Conservation (phyloP, 441 rosid genomes). For the Breynia disticha region DNA sequence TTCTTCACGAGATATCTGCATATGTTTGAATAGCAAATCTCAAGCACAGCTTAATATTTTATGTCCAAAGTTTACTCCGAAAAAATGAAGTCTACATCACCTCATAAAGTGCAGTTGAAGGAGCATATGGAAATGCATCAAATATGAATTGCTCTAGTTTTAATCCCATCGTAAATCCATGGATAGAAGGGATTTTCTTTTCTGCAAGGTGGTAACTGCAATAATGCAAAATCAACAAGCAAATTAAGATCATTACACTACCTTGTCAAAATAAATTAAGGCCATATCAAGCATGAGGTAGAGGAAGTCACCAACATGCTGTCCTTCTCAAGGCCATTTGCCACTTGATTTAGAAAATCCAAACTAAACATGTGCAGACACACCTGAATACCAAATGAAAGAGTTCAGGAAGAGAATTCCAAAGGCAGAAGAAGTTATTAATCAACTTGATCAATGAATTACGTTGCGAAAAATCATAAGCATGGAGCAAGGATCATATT, state of each 20-base stretch:
- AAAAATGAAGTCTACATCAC: conserved; percentile 23
- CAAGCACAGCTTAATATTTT: neutral
- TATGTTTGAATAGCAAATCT: conserved; percentile 7
- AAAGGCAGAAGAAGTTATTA: neutral
- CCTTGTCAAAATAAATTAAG: no score
- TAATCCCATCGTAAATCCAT: conserved; percentile 63
- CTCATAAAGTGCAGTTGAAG: conserved; percentile 97
- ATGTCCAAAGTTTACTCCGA: neutral
- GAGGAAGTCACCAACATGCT: conserved; percentile 58
- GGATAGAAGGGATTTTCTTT: conserved; percentile 85
- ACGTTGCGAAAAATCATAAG: no score
- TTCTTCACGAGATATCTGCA: conserved; percentile 83
- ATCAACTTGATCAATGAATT: neutral
- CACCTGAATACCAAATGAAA: conserved; percentile 43
- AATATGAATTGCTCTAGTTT: conserved; percentile 96
- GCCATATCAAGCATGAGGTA: conserved; percentile 1
- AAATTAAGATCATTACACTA: conserved; percentile 9
- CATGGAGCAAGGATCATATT: neutral
- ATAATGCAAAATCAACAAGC: conserved; percentile 7
- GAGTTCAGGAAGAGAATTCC: conserved; percentile 7
- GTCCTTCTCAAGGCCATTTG: conserved; percentile 91
- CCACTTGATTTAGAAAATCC: conserved; percentile 97
- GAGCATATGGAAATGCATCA: conserved; percentile 96
- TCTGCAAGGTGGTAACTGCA: conserved; percentile 97
- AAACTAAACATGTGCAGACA: conserved; percentile 95